Conservation (phyloP, 495 filamentous ascomycete genomes). For the Lindgomyces ingoldianus region DNA sequence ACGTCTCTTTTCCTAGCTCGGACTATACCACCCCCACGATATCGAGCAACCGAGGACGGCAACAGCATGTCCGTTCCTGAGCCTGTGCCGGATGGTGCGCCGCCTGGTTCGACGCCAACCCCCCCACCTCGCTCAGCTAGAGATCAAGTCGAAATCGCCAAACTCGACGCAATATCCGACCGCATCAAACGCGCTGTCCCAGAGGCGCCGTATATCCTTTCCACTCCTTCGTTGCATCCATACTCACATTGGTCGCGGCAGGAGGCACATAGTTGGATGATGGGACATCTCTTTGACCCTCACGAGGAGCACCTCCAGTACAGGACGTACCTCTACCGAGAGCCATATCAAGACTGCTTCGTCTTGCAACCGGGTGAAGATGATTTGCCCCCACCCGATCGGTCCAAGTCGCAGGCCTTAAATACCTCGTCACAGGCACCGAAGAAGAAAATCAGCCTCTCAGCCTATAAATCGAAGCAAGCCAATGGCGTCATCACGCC, state of each 20-base stretch:
- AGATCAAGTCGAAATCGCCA: slow-evolving; percentile 30
- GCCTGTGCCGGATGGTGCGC: slow-evolving; percentile 1
- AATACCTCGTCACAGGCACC: slow-evolving; percentile 13
- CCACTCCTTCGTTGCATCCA: slow-evolving; percentile 28
- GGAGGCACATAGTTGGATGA: slow-evolving; percentile 26
- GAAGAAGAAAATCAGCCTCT: slow-evolving; percentile 41
- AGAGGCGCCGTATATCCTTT: slow-evolving; percentile 36
- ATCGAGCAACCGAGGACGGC: neutral
- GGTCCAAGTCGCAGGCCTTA: slow-evolving; percentile 19
- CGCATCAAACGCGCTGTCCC: slow-evolving; percentile 36
- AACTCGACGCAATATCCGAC: slow-evolving; percentile 31
- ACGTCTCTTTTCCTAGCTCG: neutral
- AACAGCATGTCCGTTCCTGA: slow-evolving; percentile 29
- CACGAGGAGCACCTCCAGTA: slow-evolving; percentile 39
- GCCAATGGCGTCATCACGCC: slow-evolving; percentile 32
- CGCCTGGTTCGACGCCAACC: slow-evolving; percentile 7
- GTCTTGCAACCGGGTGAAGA: slow-evolving; percentile 24
- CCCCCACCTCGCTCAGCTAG: neutral
- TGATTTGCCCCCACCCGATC: slow-evolving; percentile 6
- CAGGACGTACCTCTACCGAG: slow-evolving; percentile 39
- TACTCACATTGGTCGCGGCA: slow-evolving; percentile 28
- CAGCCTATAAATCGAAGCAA: slow-evolving; percentile 39
- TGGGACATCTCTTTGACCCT: slow-evolving; percentile 31
- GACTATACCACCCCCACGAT: neutral
- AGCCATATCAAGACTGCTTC: slow-evolving; percentile 33